phyloP scores from a whole-genome alignment of 2,329 filamentous ascomycete species.

The Alternaria postmessia region DNA sequence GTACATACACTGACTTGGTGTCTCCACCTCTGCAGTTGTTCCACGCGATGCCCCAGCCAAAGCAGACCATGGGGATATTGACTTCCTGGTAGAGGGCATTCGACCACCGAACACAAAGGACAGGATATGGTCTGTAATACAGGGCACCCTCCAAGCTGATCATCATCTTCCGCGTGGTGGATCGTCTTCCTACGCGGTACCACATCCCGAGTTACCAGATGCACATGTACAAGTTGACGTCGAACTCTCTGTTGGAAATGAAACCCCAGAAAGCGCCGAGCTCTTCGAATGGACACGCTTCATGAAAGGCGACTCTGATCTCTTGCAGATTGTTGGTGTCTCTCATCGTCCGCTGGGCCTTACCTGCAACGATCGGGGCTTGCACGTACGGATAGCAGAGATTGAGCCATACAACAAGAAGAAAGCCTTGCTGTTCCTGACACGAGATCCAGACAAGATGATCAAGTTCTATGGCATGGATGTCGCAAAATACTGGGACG shows the following conservation, averaged over 20 bases:
- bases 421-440: conserved; percentile 67
- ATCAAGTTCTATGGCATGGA: conserved; percentile 71
- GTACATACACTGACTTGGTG: not conserved
- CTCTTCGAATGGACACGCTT: conserved; percentile 70
- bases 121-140: conserved; percentile 45
- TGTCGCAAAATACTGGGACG: conserved; percentile 58
- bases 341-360: conserved; percentile 72
- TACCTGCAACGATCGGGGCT: conserved; percentile 67
- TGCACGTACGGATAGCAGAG: conserved; percentile 73
- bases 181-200: conserved; percentile 61
- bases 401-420: conserved; percentile 69
- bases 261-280: conserved; percentile 33
- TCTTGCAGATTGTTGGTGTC: conserved; percentile 71
- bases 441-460: conserved; percentile 62
- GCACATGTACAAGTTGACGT: conserved; percentile 74
- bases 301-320: conserved; percentile 75
- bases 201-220: conserved; percentile 34
- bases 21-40: conserved; percentile 45
- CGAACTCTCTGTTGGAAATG: conserved; percentile 57
- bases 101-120: conserved; percentile 14
- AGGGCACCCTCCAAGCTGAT: conserved; percentile 57
- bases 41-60: conserved; percentile 77
- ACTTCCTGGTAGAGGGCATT: conserved; percentile 65
- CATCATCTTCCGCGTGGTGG: conserved; percentile 28
- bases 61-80: conserved; percentile 73